Evolutionary conservation across 257 asterid species (phyloP).

Genomic region (Lantana camara): DNA sequence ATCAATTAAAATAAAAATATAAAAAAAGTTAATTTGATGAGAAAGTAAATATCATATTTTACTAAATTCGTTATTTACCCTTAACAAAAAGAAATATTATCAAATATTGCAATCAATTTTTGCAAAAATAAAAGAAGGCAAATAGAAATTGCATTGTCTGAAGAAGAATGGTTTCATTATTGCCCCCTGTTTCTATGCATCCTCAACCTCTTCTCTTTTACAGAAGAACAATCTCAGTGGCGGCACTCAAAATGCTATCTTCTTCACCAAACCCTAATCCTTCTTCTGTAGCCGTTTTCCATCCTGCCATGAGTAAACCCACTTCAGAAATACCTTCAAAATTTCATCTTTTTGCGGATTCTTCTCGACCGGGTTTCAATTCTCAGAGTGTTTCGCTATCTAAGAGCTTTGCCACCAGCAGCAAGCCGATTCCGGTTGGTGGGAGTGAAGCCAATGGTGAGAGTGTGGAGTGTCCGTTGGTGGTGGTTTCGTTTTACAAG

Average conservation of each 20-base stretch:
- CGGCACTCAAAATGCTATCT: slow-evolving; percentile 43
- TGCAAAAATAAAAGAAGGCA: slow-evolving; percentile 1
- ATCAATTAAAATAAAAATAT: no score
- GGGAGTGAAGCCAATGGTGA: slow-evolving; percentile 15
- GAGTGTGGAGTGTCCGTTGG: slow-evolving; percentile 44
- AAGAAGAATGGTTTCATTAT: slow-evolving; percentile 23
- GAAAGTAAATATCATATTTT: no score
- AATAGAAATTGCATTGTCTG: slow-evolving; percentile 2
- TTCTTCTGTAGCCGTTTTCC: slow-evolving; percentile 18
- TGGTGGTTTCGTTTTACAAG: slow-evolving; percentile 83
- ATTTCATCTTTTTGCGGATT: slow-evolving; percentile 36
- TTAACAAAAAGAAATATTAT: neutral
- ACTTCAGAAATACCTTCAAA: slow-evolving; percentile 36
- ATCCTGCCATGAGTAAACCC: slow-evolving; percentile 36
- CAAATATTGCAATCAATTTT: neutral
- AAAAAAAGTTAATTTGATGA: no score
- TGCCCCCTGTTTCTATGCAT: slow-evolving; percentile 34
- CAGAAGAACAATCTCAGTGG: slow-evolving; percentile 41
- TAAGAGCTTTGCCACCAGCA: slow-evolving; percentile 36
- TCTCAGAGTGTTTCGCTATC: slow-evolving; percentile 31
- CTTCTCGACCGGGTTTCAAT: slow-evolving; percentile 40
- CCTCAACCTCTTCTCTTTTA: slow-evolving; percentile 36
- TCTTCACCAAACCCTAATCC: slow-evolving; percentile 45
- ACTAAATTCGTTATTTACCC: no score
- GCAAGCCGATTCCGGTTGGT: slow-evolving; percentile 21